phyloP scores from a whole-genome alignment of 2,329 filamentous ascomycete species.

The Fusarium burgessii region DNA sequence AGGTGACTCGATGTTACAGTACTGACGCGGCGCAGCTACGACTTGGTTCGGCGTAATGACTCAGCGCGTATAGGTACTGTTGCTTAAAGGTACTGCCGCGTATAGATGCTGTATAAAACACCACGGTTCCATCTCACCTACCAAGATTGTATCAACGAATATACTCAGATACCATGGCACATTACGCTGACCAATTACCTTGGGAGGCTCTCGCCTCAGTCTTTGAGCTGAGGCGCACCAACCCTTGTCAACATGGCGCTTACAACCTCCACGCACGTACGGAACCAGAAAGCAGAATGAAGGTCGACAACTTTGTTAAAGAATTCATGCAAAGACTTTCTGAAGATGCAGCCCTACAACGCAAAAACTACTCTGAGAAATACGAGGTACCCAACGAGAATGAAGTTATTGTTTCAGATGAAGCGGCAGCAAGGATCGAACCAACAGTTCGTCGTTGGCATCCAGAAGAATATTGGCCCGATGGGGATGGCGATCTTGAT shows the following conservation, averaged over 20 bases:
- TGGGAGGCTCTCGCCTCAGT: constrained; percentile 24
- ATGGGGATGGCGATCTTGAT: background rate
- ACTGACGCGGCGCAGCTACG: too few species aligned
- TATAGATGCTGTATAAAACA: too few species aligned
- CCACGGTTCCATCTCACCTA: background rate
- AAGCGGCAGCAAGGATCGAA: background rate
- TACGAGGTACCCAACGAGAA: background rate
- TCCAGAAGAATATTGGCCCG: accelerated
- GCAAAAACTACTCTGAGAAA: background rate
- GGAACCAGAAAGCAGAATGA: background rate
- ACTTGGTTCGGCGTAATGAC: background rate
- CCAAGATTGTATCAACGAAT: background rate
- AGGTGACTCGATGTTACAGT: background rate
- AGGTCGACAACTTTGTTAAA: background rate
- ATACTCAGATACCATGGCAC: constrained; percentile 7
- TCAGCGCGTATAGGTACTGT: background rate
- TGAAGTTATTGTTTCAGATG: constrained; percentile 9
- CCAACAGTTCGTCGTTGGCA: background rate
- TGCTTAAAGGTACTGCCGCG: too few species aligned
- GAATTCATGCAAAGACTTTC: background rate
- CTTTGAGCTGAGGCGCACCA: constrained; percentile 10
- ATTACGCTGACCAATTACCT: constrained; percentile 19
- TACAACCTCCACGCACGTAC: constrained; percentile 17
- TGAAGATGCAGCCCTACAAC: background rate
- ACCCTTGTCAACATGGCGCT: constrained; percentile 18